Evolutionary conservation across 768 basidiomycete species (phyloP).

Genomic region (Podaxis sp.): DNA sequence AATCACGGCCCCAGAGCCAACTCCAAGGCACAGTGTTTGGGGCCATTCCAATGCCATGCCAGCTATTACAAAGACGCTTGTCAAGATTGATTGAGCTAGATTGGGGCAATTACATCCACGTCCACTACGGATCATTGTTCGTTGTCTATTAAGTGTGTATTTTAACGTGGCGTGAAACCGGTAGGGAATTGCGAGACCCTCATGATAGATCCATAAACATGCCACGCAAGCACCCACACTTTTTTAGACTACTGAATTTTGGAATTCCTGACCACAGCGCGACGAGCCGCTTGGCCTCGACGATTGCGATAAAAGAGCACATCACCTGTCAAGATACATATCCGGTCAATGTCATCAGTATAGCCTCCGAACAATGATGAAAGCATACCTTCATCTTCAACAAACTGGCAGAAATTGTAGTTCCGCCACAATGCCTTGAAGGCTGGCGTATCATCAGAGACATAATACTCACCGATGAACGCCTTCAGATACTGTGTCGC

Average conservation of each 20-base stretch:
- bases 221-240: no score
- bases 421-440: slow-evolving; percentile 51
- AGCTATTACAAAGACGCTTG: background rate
- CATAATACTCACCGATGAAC: slow-evolving; percentile 52
- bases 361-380: background rate
- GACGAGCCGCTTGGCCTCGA: slow-evolving; percentile 34
- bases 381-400: slow-evolving; percentile 49
- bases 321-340: slow-evolving; percentile 27
- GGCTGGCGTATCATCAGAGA: slow-evolving; percentile 34
- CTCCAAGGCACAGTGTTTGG: background rate
- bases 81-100: background rate
- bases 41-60: background rate
- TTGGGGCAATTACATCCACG: background rate
- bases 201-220: background rate
- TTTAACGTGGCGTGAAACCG: background rate
- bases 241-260: no score
- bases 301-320: slow-evolving; percentile 46
- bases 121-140: slow-evolving; percentile 2
- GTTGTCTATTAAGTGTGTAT: no score
- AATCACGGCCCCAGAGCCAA: background rate
- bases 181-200: background rate
- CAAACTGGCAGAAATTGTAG: slow-evolving; percentile 57
- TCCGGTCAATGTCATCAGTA: background rate
- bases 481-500: slow-evolving; percentile 48
- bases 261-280: slow-evolving; percentile 23